Base-by-base conservation (phyloP, 176 grass and related monocot genomes). In the Ananas comosus region DNA sequence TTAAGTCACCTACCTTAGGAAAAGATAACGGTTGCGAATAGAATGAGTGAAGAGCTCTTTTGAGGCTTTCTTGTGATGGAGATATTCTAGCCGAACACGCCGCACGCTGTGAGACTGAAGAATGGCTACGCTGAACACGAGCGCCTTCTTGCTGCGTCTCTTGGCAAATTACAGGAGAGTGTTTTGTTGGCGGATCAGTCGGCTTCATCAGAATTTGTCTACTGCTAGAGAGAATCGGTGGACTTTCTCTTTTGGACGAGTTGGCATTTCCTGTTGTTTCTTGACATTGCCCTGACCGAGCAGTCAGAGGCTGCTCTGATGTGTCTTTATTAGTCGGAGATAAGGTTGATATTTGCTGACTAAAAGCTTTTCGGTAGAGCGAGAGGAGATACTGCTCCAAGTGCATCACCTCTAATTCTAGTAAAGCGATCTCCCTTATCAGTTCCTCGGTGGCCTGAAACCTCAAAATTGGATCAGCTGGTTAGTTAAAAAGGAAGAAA, bases 371-470 rank as follows among this genome's bases (percentile, higher is more conserved):
- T 77, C 86, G 81, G 67, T 97, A 97, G 24, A 97, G 78, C 50
- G 86, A 85, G 52, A 97, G 63, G 64, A 97, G 83, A 87, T 97
- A 86, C 66, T 85, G 80, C 51, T 97, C 93, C 68, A 85, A 78
- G 69, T 88, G 71, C 64, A 81, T 76, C 51, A 97, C 89, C 78
- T 97, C 81, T 52, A 92, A 72, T 68, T 97, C 93, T 69, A 97
- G 80, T 59, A 72, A 75, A 21, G 93, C 83, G 79, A 97, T 92
- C 82, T 97, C 89, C 69, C 78, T 79, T 11, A 85, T 74, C 66
- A 97, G 56, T 61, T 61, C 56, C 5, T 61, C 21, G 14, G 56
- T 61, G 16, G 13, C 17, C 56, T 61, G 21, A 61, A 16, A 61
- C 17, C 56, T 18, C 56, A 61, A 42, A 42, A 7, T 42, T 42